Evolutionary conservation across 345 rosid species (phyloP).

Genomic region (Gossypium anomalum): DNA sequence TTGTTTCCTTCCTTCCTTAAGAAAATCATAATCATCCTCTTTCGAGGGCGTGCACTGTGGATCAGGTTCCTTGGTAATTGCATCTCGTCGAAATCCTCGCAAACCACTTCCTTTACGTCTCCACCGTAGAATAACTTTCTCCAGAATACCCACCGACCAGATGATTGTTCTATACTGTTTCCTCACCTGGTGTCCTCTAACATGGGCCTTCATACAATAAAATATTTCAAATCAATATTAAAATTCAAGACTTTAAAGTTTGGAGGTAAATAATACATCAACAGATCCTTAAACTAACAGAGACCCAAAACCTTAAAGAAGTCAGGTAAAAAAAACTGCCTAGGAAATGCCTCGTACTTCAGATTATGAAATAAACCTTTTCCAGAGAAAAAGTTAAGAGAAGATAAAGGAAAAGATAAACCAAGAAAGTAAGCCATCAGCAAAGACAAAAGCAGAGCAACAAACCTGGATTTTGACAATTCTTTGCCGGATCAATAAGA

Average conservation of each 20-base stretch:
- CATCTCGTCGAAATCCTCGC: conserved; percentile 63
- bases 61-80: conserved; percentile 35
- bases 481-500: conserved; percentile 70
- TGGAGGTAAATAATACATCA: neutral
- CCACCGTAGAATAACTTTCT: conserved; percentile 91
- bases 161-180: conserved; percentile 60
- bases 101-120: conserved; percentile 88
- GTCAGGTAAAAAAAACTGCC: neutral
- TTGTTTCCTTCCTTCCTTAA: conserved; percentile 84
- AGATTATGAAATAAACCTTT: neutral
- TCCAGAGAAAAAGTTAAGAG: neutral
- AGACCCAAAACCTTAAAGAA: neutral
- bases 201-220: conserved; percentile 61
- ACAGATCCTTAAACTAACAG: neutral
- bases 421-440: conserved; percentile 1
- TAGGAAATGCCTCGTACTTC: neutral
- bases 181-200: conserved; percentile 89
- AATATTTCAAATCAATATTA: conserved; percentile 8
- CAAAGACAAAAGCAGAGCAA: conserved; percentile 9
- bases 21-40: conserved; percentile 87
- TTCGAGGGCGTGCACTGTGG: conserved; percentile 31
- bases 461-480: conserved; percentile 86
- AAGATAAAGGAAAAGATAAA: neutral
- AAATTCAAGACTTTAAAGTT: conserved; percentile 1
- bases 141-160: conserved; percentile 90